These are phyloP conservation scores for Brassica hybrid DNA, from an alignment of 441 rosid genomes.

Conservation along the genomic window DNA sequence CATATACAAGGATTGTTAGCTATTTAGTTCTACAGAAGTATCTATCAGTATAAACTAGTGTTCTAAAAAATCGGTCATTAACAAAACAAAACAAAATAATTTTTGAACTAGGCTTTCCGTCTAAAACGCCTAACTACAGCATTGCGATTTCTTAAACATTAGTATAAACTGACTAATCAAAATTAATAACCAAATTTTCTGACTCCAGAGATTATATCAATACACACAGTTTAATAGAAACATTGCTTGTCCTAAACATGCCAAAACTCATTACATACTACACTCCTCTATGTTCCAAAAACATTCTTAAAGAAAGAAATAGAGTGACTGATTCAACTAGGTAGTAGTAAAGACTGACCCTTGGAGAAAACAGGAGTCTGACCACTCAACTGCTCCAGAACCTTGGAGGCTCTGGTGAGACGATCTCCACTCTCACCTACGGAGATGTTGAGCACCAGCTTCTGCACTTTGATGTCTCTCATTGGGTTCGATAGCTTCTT, in stretches of 20 bases:
- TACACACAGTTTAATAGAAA: neutral
- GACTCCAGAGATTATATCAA: neutral
- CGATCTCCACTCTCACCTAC: conserved; percentile 97
- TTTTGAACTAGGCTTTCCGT: no score
- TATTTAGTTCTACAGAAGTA: neutral
- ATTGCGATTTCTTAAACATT: no score
- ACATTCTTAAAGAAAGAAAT: neutral
- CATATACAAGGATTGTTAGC: neutral
- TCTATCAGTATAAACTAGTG: neutral
- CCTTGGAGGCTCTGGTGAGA: conserved; percentile 91
- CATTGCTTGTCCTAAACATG: neutral
- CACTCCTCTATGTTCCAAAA: neutral
- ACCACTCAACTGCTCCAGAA: conserved; percentile 80
- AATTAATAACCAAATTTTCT: neutral
- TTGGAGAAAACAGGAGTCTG: conserved; percentile 87
- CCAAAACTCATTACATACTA: neutral
- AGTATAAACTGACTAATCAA: neutral
- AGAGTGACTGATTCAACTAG: neutral
- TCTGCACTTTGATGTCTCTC: conserved; percentile 89
- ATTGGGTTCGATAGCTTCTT: conserved; percentile 83
- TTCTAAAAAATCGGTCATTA: no score
- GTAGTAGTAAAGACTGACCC: conserved; percentile 41
- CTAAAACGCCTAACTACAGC: no score
- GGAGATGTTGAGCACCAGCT: conserved; percentile 84
- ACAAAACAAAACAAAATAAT: no score